Conservation (phyloP, 2,329 filamentous ascomycete genomes). For the Escovopsis sp. region DNA sequence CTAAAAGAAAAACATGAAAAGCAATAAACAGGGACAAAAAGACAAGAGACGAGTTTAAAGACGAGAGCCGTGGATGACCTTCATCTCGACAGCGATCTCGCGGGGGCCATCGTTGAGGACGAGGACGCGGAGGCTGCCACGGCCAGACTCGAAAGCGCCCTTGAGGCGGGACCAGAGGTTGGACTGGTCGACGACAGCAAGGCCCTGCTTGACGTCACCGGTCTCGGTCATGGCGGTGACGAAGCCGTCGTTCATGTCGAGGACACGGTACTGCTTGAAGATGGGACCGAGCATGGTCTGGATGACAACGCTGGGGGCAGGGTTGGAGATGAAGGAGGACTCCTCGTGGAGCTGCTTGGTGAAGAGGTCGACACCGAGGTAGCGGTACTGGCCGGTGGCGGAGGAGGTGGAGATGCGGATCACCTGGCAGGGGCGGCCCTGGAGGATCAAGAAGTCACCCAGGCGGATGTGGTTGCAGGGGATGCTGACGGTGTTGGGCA, state of each 20-base stretch:
- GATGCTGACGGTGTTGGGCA: conserved; percentile 85
- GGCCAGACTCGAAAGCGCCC: conserved; percentile 77
- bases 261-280: conserved; percentile 99
- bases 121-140: conserved; percentile 85
- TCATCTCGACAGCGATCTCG: conserved; percentile 97
- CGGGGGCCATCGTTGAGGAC: conserved; percentile 88
- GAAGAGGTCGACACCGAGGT: conserved; percentile 99
- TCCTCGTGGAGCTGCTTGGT: conserved; percentile 99
- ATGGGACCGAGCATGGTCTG: conserved; percentile 99
- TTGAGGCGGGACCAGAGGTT: conserved; percentile 69
- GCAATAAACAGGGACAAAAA: no score
- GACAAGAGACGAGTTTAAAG: conserved; percentile 30
- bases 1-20: background rate
- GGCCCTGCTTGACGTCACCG: conserved; percentile 92
- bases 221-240: conserved; percentile 98
- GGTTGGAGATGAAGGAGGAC: conserved; percentile 95
- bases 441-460: conserved; percentile 95
- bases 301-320: conserved; percentile 86
- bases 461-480: conserved; percentile 99
- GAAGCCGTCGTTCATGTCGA: conserved; percentile 79
- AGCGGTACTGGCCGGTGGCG: conserved; percentile 98
- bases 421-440: conserved; percentile 98
- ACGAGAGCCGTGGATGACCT: conserved; percentile 77
- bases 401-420: conserved; percentile 98
- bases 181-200: conserved; percentile 91